Percentiles rank a stretch among this genome's conserved stretches.
phyloP scores from a whole-genome alignment of 148 eudicot genomes.

The Rhododendron henanense region DNA sequence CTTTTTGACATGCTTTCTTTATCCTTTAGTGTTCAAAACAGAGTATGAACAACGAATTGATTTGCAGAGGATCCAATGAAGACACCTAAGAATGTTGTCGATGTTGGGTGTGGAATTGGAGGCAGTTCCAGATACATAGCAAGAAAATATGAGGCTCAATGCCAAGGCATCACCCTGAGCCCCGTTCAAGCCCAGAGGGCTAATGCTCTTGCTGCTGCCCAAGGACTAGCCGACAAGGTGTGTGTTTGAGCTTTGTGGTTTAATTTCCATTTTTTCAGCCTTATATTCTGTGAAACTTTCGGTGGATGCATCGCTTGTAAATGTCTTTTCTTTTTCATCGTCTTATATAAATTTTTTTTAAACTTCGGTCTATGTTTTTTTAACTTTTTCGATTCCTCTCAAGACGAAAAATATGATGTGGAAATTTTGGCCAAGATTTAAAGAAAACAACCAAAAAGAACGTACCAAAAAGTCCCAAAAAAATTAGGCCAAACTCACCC shows the following conservation, averaged over 20 bases:
- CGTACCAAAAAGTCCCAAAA: too few relatives aligned
- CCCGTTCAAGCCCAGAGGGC: constrained; percentile 85
- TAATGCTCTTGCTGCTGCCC: constrained; percentile 71
- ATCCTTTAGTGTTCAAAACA: not conserved
- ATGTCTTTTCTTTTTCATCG: too few relatives aligned
- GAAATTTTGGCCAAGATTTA: not conserved
- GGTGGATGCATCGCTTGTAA: not conserved
- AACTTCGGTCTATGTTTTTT: not conserved
- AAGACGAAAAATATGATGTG: not conserved
- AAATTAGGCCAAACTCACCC: too few relatives aligned
- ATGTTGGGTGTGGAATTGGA: constrained; percentile 94
- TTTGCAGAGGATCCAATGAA: constrained; percentile 55
- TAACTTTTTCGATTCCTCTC: not conserved
- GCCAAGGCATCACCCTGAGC: constrained; percentile 77
- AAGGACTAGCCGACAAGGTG: constrained; percentile 81
- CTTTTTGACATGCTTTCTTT: too few relatives aligned
- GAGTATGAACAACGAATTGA: not conserved
- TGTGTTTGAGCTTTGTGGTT: constrained; percentile 11
- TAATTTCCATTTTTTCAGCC: not conserved
- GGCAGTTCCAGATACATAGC: constrained; percentile 85
- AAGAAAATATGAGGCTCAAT: constrained; percentile 53
- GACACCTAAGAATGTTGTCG: constrained; percentile 56
- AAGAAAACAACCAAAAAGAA: not conserved
- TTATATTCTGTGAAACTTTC: not conserved
- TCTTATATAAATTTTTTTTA: not conserved